Evolutionary conservation across 441 rosid genomes (phyloP), one percentile per base, ranked within the genome.

Genomic region (Cnidoscolus chayamansa): DNA sequence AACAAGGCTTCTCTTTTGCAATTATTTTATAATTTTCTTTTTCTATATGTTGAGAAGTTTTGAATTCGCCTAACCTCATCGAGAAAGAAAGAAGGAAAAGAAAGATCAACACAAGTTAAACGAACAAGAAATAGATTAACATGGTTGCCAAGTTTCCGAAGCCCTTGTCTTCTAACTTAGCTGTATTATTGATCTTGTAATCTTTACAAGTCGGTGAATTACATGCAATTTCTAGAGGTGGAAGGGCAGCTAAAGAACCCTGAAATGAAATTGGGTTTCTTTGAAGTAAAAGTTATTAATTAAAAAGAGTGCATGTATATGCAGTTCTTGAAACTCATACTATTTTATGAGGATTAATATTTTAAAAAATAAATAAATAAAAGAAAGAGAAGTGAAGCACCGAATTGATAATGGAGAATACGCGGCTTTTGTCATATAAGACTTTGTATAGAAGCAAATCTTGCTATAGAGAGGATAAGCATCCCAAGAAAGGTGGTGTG

Each of bases 391-490:
- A 1, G 47, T 16, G 11, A 48, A 48, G 15, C 51, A 48, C 19
- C 51, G 1, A n/a, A 61, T n/a, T 4, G 11, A 32, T 71, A 71
- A 71, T 71, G 74, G 67, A 43, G 74, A 71, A 61, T 35, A 71
- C 74, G 65, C 76, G 63, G 76, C 43, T 37, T 72, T 63, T 7
- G 67, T 16, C 58, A 55, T 72, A 51, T 20, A 35, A 50, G 67
- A 67, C 77, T 67, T 74, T 62, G 47, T 10, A 67, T 54, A 50
- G 61, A 74, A 74, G 77, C 72, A 67, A 49, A 25, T 60, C 60
- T 67, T 32, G 51, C 7, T 58, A 55, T 59, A 31, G 32, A 32
- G 49, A 12, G 64, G 77, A 74, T 60, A 51, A 74, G 67, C 67
- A 71, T 68, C 55, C 65, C 51, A 19, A 35, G 68, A 71, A 71